Evolutionary conservation across 2,329 filamentous ascomycete genomes (phyloP), one percentile per base, ranked within the genome.

Genomic region (Hypoxylon sp.): DNA sequence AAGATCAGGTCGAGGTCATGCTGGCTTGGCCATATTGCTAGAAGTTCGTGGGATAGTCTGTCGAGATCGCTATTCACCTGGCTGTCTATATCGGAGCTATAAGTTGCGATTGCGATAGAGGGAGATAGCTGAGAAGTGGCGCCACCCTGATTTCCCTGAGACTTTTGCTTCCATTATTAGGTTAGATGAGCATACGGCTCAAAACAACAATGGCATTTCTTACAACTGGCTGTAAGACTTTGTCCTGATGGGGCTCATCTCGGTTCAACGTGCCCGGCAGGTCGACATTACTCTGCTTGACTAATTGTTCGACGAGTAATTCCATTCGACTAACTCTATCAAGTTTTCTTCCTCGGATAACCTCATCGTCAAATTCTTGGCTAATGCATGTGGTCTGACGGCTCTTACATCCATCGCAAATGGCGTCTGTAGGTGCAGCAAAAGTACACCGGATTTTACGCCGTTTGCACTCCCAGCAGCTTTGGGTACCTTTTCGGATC

Each of bases 391-490:
- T 68, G 0, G 79, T 77, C 0, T 80, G 78, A 0, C 86, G 81
- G 5, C 81, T 74, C 19, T 78, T 75, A 68, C 86, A 89, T 2
- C 79, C 80, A 30, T 81, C 75, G 63, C 86, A 88, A 1, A 81
- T 69, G 2, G 75, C 62, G 4, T 82, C 79, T 2, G 76, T 70
- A 3, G 79, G 73, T 2, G 78, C 72, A 10, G 77, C 74, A 64
- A 85, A 84, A 14, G 79, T 81, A 72, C 86, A 89, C 2, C 81
- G 79, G 4, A 84, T 80, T 76, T 89, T 89, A 23, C 85, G 81
- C 55, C 84, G 81, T 75, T 86, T 86, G 80, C 86, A 89, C 69
- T 87, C 85, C 85, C 86, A 88, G 74, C 86, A 88, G 61, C 85
- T 87, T 28, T 77, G 80, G 0, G 86, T 88, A n/a, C 86, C 86